These are phyloP conservation scores for Rhizophlyctis rosea DNA, from an alignment of 192 early-diverging fungal species.

Conservation along the genomic window DNA sequence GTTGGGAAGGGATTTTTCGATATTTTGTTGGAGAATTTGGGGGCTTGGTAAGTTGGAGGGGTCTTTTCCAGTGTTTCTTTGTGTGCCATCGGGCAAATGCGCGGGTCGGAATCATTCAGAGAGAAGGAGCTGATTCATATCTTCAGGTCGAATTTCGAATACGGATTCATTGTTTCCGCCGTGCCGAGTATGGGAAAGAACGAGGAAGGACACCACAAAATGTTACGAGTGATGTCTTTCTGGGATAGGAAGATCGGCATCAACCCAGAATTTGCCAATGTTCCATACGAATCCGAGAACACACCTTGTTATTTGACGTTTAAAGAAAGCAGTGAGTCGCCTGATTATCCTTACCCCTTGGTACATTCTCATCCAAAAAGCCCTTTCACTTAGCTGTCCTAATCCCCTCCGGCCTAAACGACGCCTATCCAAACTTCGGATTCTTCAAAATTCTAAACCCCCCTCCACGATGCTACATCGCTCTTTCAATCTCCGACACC, in stretches of 20 bases:
- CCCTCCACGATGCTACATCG: conserved; percentile 3
- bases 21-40: conserved; percentile 5
- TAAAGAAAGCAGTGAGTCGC: background rate
- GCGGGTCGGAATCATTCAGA: background rate
- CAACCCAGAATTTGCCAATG: background rate
- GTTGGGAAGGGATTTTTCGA: conserved; percentile 14
- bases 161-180: background rate
- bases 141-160: background rate
- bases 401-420: background rate
- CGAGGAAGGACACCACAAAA: background rate
- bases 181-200: background rate
- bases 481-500: conserved; percentile 10
- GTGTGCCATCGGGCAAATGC: background rate
- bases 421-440: background rate
- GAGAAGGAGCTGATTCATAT: too few species aligned
- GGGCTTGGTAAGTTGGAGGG: background rate
- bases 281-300: background rate
- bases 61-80: background rate
- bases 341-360: background rate
- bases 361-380: background rate
- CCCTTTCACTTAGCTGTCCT: background rate
- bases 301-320: background rate
- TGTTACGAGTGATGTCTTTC: background rate
- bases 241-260: background rate
- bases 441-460: conserved; percentile 5